Conservation (phyloP, 371 early-diverging fungal genomes). For the Lichtheimia ornata region DNA sequence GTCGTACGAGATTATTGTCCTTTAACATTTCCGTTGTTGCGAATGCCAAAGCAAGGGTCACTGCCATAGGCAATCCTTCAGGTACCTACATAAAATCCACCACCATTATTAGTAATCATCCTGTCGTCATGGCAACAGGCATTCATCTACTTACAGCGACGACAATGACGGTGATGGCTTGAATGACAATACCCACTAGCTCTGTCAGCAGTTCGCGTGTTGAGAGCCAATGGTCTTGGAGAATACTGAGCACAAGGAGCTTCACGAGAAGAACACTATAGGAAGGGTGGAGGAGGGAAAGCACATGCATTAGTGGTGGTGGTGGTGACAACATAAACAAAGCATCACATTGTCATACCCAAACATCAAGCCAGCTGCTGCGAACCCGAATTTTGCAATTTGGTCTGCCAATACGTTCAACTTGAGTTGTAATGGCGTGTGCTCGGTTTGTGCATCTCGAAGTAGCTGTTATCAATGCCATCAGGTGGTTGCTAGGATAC, state of each 20-base stretch:
- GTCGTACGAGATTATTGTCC: slow-evolving; percentile 80
- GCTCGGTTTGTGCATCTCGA: slow-evolving; percentile 58
- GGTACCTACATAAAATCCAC: slow-evolving; percentile 52
- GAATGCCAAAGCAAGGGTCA: slow-evolving; percentile 78
- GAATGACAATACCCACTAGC: slow-evolving; percentile 56
- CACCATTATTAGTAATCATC: background rate
- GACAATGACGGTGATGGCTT: slow-evolving; percentile 71
- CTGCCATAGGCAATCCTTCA: slow-evolving; percentile 88
- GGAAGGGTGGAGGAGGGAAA: background rate
- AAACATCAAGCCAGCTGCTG: slow-evolving; percentile 65
- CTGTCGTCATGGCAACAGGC: background rate
- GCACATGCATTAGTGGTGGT: background rate
- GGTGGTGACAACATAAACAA: too few species aligned
- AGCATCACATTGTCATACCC: slow-evolving; percentile 15
- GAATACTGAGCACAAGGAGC: slow-evolving; percentile 53
- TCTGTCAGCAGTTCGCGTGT: slow-evolving; percentile 37
- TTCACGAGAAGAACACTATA: slow-evolving; percentile 52
- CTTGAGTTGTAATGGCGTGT: slow-evolving; percentile 78
- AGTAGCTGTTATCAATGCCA: slow-evolving; percentile 16
- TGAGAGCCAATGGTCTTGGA: slow-evolving; percentile 41
- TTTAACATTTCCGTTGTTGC: slow-evolving; percentile 76
- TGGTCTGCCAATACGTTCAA: slow-evolving; percentile 71
- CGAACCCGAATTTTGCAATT: slow-evolving; percentile 76
- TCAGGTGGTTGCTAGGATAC: too few species aligned
- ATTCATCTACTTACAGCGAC: slow-evolving; percentile 35